Conservation (phyloP, 2,329 filamentous ascomycete genomes). For the Monascus ruber region DNA sequence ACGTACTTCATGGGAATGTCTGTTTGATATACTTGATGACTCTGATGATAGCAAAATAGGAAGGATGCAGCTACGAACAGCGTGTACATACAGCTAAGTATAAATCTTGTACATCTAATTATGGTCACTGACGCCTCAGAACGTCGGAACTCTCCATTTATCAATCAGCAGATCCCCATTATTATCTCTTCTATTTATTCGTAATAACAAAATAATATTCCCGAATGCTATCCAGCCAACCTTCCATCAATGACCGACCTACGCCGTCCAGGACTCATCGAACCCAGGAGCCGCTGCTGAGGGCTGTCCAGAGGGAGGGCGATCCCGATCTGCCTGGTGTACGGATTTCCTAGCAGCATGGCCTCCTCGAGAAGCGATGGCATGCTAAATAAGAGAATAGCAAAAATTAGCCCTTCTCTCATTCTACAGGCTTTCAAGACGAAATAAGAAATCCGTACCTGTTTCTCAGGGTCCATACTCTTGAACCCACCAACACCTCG, state of each 20-base stretch:
- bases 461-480: slow-evolving; percentile 17
- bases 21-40: no score
- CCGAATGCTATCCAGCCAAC: no score
- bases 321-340: slow-evolving; percentile 1
- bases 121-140: no score
- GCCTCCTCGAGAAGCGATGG: slow-evolving; percentile 16
- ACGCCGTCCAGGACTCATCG: slow-evolving; percentile 9
- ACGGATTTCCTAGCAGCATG: slow-evolving; percentile 8
- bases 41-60: no score
- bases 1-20: no score
- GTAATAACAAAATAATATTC: no score
- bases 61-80: no score
- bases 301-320: slow-evolving; percentile 3
- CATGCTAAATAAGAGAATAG: slow-evolving; percentile 7
- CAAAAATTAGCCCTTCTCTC: not conserved
- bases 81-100: no score
- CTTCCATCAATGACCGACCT: not conserved
- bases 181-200: no score
- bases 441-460: slow-evolving; percentile 9
- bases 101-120: no score
- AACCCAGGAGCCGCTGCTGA: slow-evolving; percentile 11
- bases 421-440: not conserved
- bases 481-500: slow-evolving; percentile 16
- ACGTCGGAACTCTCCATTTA: no score
- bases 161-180: no score